phyloP scores from a whole-genome alignment of 108 stramenopile genomes.

The Skeletonema tropicum region DNA sequence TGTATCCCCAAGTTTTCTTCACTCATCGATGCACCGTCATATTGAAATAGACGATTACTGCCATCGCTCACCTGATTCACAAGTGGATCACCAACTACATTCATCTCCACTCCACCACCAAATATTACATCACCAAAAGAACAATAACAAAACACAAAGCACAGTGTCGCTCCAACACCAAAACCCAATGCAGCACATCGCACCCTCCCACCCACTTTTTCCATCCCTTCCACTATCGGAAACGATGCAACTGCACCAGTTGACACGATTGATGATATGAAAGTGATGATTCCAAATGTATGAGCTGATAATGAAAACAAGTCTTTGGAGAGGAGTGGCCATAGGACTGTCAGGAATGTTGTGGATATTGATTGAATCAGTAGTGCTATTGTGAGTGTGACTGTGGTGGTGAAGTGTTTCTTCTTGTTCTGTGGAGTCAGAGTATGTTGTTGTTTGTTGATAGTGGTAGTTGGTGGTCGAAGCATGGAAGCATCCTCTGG shows the following conservation, averaged over 20 bases:
- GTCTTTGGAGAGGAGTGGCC: constrained; percentile 35
- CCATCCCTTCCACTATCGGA: constrained; percentile 29
- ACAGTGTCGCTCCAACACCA: constrained; percentile 3
- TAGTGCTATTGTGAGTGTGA: constrained; percentile 21
- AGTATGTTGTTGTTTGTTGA: background rate
- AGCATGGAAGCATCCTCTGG: constrained; percentile 6
- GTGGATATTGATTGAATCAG: constrained; percentile 33
- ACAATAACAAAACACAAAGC: constrained; percentile 20
- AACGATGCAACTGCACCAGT: constrained; percentile 33
- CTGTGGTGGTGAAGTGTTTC: background rate
- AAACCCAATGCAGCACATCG: constrained; percentile 35
- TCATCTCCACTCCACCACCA: constrained; percentile 5
- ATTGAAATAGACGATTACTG: background rate
- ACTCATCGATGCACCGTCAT: background rate
- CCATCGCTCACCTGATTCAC: background rate
- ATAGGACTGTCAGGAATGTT: constrained; percentile 30
- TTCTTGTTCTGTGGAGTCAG: background rate
- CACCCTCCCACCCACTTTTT: constrained; percentile 22
- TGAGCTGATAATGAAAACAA: constrained; percentile 34
- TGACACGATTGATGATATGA: constrained; percentile 26
- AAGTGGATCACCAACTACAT: background rate
- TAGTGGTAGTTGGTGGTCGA: background rate
- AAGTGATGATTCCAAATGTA: constrained; percentile 35
- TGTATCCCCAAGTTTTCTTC: background rate
- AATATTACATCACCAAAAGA: constrained; percentile 15